Base-by-base conservation (phyloP, 208 protist species). In the Wallacemonas collosoma region DNA sequence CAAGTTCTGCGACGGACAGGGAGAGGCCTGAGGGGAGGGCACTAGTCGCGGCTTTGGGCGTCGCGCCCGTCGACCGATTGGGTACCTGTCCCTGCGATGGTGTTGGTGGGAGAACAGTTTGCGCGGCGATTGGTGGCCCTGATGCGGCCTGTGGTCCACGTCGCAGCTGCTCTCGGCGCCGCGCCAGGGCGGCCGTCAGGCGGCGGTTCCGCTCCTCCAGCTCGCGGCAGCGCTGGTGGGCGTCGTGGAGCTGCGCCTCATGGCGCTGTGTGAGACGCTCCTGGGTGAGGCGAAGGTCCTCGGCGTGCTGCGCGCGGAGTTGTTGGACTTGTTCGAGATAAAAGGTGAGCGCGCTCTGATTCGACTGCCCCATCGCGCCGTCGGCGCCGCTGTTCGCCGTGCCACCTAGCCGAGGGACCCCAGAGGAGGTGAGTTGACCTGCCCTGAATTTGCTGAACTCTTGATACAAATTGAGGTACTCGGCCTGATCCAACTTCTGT, bases 381-480 rank as follows among this genome's bases (percentile, higher is more conserved):
- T 26, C 35, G 36, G 35, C 9, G 26, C 26, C 26, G 6, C 14
- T 51, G 53, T 57, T 17, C 53, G 53, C 53, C 9, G 53, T 7
- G 15, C 53, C 26, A 53, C 61, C 12, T 66, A 36, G 3, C 68
- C 48, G 48, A 9, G 48, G 48, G 72, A 0, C 47, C 51, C 72
- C 11, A 53, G 26, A 26, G n/a, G 70, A 9, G 5, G 77, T 78
- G 12, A 93, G 75, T 58, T 87, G 82, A 44, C 84, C 72, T 51
- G 84, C 81, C n/a, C 86, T 81, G 48, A 87, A 87, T 11, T 79
- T 83, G 54, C 79, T 78, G 70, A 91, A 93, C 47, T 87, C 81
- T 58, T 93, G 86, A 55, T 87, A 91, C 26, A 95, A 77, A 6
- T 68, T 26, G 45, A 93, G 48, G 74, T 93, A 95, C 60, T 95